Evolutionary conservation across 2,329 filamentous ascomycete genomes (phyloP), one percentile per base, ranked within the genome.

Genomic region (Colletotrichum falcatum): DNA sequence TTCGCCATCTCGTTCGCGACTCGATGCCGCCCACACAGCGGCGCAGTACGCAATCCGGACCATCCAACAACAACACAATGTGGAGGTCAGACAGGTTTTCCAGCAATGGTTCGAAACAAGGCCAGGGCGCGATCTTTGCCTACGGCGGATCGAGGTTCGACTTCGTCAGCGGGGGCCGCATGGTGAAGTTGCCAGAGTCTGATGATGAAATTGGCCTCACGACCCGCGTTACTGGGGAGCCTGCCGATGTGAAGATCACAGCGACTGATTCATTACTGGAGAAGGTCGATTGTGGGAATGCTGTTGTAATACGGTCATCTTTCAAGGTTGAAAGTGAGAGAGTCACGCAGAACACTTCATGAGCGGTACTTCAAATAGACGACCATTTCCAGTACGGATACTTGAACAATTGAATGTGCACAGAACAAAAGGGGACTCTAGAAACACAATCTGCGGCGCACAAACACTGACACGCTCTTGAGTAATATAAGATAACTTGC

Each of bases 201-300:
- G 64, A 61, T 12, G 68, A 71, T n/a, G 68, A 71, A 39, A 64
- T 71, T 26, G 59, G 65, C 5, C 54, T 71, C 6, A 71, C 68
- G 0, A 68, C 59, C 23, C 59, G 68, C 1, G 23, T 63, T 1
- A 28, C 58, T 0, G 44, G 35, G 11, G 39, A 33, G 0, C 28
- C 16, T 11, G 26, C 26, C 4, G 16, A 16, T 3, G 30, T 14
- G 1, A 71, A 63, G 23, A 48, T 20, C 11, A 39, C 56, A 42
- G 46, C 58, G 7, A n/a, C 35, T 16, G 53, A 16, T 5, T 63
- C 64, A 1, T 46, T 44, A 6, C 67, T 65, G 18, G 53, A 67
- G 80, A 83, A 55, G 39, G 39, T 65, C 18, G 39, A 35, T 9
- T 23, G 54, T 9, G n/a, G 39, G 0, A 39, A 30, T 9, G 48